Percentiles rank a stretch among this genome's conserved stretches.
phyloP scores from a whole-genome alignment of 768 basidiomycete genomes.

The Saitozyma podzolica region DNA sequence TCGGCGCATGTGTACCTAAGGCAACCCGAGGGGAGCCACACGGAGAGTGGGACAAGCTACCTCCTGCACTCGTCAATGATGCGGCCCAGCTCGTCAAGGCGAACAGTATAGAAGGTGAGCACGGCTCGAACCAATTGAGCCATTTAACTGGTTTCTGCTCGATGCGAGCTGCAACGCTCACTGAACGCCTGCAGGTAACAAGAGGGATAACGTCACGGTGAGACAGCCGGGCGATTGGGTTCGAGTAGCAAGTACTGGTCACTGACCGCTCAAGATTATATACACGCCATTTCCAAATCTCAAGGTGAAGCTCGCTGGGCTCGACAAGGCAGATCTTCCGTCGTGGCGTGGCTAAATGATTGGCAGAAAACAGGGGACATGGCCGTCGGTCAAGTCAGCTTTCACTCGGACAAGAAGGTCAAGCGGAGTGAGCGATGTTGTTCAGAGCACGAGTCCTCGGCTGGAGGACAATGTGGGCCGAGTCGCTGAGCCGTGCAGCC shows the following conservation, averaged over 20 bases:
- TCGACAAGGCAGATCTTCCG: neutral
- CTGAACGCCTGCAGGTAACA: constrained; percentile 67
- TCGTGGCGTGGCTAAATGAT: neutral
- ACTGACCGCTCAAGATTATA: constrained; percentile 60
- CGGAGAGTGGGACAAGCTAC: constrained; percentile 76
- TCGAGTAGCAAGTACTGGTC: neutral
- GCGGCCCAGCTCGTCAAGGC: constrained; percentile 96
- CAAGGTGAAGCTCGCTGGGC: constrained; percentile 61
- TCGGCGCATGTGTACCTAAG: constrained; percentile 97
- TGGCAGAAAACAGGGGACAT: constrained; percentile 93
- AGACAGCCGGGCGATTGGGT: neutral
- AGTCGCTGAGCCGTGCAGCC: constrained; percentile 56
- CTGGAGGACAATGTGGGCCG: too few species aligned
- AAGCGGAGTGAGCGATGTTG: constrained; percentile 64
- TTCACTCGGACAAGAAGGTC: constrained; percentile 85
- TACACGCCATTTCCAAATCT: constrained; percentile 91
- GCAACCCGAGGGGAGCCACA: constrained; percentile 68
- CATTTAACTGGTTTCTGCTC: neutral
- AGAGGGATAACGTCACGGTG: constrained; percentile 81
- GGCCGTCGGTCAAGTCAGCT: constrained; percentile 94
- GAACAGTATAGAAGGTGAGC: constrained; percentile 87
- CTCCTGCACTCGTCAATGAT: constrained; percentile 72
- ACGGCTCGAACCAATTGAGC: neutral
- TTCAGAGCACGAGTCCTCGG: too few species aligned
- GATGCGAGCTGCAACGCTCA: neutral